Percentiles rank a stretch among this genome's conserved stretches.
Evolutionary conservation across 1,139 yeast species (phyloP).

Genomic region (Magnusiomyces paraingens): DNA sequence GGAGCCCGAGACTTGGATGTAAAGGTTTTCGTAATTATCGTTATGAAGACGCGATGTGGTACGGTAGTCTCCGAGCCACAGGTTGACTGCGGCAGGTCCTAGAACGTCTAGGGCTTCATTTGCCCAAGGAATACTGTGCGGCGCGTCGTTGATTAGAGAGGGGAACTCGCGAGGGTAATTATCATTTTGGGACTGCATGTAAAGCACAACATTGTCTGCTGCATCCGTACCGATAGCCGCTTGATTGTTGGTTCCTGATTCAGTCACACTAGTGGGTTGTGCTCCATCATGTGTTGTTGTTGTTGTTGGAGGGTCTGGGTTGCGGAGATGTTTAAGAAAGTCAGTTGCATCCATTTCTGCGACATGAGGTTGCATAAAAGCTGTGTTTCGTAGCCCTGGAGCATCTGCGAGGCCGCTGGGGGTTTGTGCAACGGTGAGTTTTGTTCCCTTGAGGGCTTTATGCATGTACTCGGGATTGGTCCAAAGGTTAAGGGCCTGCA

Average conservation of each 20-base stretch:
- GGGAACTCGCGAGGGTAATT: constrained; percentile 29
- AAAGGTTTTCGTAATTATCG: constrained; percentile 37
- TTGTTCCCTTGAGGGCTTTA: constrained; percentile 16
- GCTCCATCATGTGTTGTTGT: neutral
- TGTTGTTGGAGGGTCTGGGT: constrained; percentile 12
- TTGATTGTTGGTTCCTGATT: neutral
- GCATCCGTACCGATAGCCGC: neutral
- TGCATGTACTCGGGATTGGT: constrained; percentile 18
- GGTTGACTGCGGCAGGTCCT: constrained; percentile 33
- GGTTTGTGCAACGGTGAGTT: constrained; percentile 33
- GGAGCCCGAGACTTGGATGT: constrained; percentile 32
- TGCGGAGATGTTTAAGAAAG: constrained; percentile 21
- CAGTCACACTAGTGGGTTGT: too few species aligned
- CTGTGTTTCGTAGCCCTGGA: constrained; percentile 20
- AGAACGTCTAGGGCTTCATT: constrained; percentile 25
- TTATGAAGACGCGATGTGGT: constrained; percentile 37
- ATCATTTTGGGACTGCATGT: constrained; percentile 37
- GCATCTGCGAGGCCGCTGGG: constrained; percentile 38
- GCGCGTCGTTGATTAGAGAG: constrained; percentile 21
- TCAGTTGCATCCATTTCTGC: constrained; percentile 23
- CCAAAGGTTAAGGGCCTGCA: constrained; percentile 16
- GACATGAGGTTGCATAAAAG: constrained; percentile 32
- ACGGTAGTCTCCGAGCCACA: constrained; percentile 35
- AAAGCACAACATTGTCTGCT: constrained; percentile 22
- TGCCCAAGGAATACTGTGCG: constrained; percentile 24